A percentile compares a stretch with the other conserved stretches of the same genome.
phyloP scores from a whole-genome alignment of 2,329 filamentous ascomycete species.

The Geosmithia putterillii region DNA sequence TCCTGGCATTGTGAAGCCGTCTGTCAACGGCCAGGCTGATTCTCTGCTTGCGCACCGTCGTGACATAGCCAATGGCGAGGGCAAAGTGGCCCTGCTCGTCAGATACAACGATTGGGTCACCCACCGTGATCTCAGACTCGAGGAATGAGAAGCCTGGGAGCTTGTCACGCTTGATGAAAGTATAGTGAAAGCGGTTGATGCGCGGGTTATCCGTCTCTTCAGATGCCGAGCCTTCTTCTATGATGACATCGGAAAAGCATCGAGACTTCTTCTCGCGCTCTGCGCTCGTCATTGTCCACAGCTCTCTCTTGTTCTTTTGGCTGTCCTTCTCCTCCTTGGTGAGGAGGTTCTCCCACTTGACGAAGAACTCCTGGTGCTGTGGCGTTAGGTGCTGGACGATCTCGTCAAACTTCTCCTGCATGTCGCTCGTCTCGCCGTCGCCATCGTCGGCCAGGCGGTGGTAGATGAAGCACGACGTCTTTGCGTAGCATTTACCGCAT shows the following conservation, averaged over 20 bases:
- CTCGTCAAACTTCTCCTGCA: slow-evolving; percentile 73
- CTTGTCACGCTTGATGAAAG: slow-evolving; percentile 59
- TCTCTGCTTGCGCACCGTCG: slow-evolving; percentile 57
- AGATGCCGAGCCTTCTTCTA: slow-evolving; percentile 63
- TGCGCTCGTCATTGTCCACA: slow-evolving; percentile 90
- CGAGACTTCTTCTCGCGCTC: slow-evolving; percentile 81
- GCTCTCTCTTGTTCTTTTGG: slow-evolving; percentile 73
- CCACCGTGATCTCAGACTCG: slow-evolving; percentile 76
- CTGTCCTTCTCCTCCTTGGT: slow-evolving; percentile 91
- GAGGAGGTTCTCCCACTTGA: slow-evolving; percentile 86
- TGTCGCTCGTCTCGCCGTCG: slow-evolving; percentile 65
- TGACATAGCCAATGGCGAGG: slow-evolving; percentile 82
- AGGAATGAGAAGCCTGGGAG: slow-evolving; percentile 64
- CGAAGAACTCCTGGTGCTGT: slow-evolving; percentile 70
- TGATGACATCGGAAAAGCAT: slow-evolving; percentile 79
- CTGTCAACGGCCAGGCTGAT: slow-evolving; percentile 88
- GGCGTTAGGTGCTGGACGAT: slow-evolving; percentile 66
- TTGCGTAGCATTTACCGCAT: slow-evolving; percentile 83
- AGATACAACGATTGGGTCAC: slow-evolving; percentile 92
- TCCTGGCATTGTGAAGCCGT: slow-evolving; percentile 74
- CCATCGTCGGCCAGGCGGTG: slow-evolving; percentile 84
- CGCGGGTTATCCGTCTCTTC: slow-evolving; percentile 61
- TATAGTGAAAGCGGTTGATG: slow-evolving; percentile 87
- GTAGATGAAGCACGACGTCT: slow-evolving; percentile 83
- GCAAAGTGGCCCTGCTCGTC: slow-evolving; percentile 94